These are phyloP conservation scores for Magnaporthiopsis incrustans DNA, from an alignment of 2,329 filamentous ascomycete species.

Conservation along the genomic window DNA sequence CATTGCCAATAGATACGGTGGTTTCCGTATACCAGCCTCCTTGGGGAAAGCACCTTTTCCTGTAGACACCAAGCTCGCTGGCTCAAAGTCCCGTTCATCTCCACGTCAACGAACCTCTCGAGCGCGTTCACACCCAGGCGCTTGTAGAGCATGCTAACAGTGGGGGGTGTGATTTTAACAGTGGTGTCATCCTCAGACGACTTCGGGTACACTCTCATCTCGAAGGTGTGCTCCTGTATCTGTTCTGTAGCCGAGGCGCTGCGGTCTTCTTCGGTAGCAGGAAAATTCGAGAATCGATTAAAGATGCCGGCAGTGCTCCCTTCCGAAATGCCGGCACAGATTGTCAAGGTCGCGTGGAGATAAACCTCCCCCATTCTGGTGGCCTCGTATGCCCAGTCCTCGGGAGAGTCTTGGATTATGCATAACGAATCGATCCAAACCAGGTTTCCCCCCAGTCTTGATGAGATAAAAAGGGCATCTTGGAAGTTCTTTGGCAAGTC, in stretches of 20 bases:
- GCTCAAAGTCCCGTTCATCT: not conserved
- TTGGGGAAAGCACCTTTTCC: not conserved
- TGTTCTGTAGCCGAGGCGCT: not conserved
- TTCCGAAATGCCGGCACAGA: not conserved
- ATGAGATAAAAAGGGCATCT: conserved; percentile 5
- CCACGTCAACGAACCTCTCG: not conserved
- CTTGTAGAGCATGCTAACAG: too few species aligned
- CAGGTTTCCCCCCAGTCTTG: conserved; percentile 15
- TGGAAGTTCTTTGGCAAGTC: conserved; percentile 1
- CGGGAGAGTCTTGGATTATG: conserved; percentile 19
- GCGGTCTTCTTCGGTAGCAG: not conserved
- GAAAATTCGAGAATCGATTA: not conserved
- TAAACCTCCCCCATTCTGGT: conserved; percentile 2
- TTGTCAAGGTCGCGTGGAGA: not conserved
- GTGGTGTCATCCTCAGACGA: not conserved
- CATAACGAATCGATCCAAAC: conserved; percentile 23
- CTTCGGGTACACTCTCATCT: not conserved
- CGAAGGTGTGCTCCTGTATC: not conserved
- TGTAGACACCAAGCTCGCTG: conserved; percentile 1
- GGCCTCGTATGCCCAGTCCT: conserved; percentile 14
- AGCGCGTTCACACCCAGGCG: too few species aligned
- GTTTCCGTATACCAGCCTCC: conserved; percentile 3
- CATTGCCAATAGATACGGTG: conserved; percentile 2
- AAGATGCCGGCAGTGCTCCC: not conserved
- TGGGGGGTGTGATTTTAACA: not conserved